Percentiles rank a stretch among this genome's conserved stretches.
phyloP scores from a whole-genome alignment of 768 basidiomycete genomes.

The Xerocomellus dryophilus region DNA sequence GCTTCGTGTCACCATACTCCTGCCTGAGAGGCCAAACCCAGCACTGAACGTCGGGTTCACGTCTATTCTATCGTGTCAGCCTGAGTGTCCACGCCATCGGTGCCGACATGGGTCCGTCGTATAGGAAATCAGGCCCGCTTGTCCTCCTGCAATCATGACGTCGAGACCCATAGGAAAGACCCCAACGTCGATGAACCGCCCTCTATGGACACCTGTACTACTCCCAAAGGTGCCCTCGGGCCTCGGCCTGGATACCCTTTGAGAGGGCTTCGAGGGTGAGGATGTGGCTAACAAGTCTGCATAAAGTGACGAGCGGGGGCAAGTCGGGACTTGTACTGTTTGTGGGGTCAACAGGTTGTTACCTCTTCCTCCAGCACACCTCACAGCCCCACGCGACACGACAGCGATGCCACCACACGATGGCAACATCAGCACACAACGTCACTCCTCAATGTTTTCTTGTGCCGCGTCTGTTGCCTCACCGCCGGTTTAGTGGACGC shows the following conservation, averaged over 20 bases:
- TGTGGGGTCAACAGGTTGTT: too few relatives aligned
- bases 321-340: too few relatives aligned
- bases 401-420: too few relatives aligned
- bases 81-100: constrained; percentile 3
- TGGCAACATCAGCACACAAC: too few relatives aligned
- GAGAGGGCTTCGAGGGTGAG: constrained; percentile 78
- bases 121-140: constrained; percentile 42
- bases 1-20: too few relatives aligned
- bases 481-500: too few relatives aligned
- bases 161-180: constrained; percentile 94
- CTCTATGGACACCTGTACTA: constrained; percentile 18
- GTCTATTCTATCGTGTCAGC: constrained; percentile 1
- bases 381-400: too few relatives aligned
- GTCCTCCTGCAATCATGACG: constrained; percentile 60
- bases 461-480: too few relatives aligned
- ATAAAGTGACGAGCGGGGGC: constrained; percentile 81
- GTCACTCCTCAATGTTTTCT: too few relatives aligned
- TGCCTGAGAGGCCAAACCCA: too few relatives aligned
- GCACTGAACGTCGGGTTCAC: too few relatives aligned
- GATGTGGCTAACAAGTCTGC: constrained; percentile 80
- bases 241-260: constrained; percentile 78
- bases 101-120: not conserved
- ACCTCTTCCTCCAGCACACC: too few relatives aligned
- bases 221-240: constrained; percentile 41
- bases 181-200: constrained; percentile 78